These are phyloP conservation scores for Saccharomycopsis sp. DNA, from an alignment of 805 yeast genomes.

Conservation along the genomic window DNA sequence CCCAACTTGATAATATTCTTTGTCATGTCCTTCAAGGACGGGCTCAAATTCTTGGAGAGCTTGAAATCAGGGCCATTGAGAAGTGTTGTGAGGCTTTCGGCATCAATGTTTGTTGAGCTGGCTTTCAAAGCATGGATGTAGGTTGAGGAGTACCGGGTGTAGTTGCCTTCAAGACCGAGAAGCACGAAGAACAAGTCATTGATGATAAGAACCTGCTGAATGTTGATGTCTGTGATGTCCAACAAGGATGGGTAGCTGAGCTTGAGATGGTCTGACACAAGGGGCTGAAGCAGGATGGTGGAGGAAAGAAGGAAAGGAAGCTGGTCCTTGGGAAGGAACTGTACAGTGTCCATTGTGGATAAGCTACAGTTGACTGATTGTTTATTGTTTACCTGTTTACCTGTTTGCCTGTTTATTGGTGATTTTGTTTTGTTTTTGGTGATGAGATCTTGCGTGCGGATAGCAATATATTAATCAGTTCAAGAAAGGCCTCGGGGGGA, in stretches of 20 bases:
- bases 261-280: constrained; percentile 3
- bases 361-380: background rate
- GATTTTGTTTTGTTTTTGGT: constrained; percentile 1
- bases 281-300: constrained; percentile 8
- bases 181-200: constrained; percentile 63
- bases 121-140: constrained; percentile 36
- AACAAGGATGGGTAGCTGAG: constrained; percentile 12
- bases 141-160: constrained; percentile 56
- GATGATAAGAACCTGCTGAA: constrained; percentile 54
- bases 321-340: constrained; percentile 3
- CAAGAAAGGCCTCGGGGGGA: too few relatives aligned
- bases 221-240: constrained; percentile 6
- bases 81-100: constrained; percentile 24
- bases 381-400: background rate
- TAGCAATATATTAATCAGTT: too few relatives aligned
- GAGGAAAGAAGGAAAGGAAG: constrained; percentile 8
- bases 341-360: background rate
- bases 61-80: constrained; percentile 67
- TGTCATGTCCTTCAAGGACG: constrained; percentile 62
- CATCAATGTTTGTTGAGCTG: background rate
- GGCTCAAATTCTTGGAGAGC: constrained; percentile 63
- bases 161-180: constrained; percentile 68
- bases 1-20: constrained; percentile 54
- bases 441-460: background rate
- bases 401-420: background rate